A percentile compares a stretch with the other conserved stretches of the same genome.
phyloP scores from a whole-genome alignment of 2,329 filamentous ascomycete genomes.

The Clarireedia hainanense region DNA sequence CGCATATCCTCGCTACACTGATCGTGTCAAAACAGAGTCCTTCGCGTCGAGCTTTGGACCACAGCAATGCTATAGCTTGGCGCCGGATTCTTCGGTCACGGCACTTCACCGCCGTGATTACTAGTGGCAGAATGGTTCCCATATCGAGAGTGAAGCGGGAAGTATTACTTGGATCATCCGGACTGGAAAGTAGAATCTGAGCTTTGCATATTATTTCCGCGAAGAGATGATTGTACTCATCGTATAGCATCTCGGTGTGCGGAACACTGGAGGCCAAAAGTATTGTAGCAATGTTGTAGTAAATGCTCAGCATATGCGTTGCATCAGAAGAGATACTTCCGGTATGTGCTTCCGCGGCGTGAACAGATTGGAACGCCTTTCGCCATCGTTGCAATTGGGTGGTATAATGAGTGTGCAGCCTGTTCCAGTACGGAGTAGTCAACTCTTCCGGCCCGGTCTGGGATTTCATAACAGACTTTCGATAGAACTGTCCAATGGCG shows the following conservation, averaged over 20 bases:
- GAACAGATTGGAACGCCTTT: slow-evolving; percentile 22
- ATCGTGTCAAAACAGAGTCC: slow-evolving; percentile 28
- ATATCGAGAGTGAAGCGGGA: slow-evolving; percentile 27
- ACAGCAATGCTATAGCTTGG: slow-evolving; percentile 25
- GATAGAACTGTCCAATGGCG: slow-evolving; percentile 27
- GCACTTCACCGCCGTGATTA: slow-evolving; percentile 27
- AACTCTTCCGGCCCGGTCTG: slow-evolving; percentile 24
- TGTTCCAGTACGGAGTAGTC: slow-evolving; percentile 20
- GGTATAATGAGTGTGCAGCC: slow-evolving; percentile 25
- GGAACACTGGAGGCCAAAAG: slow-evolving; percentile 25
- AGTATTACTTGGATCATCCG: slow-evolving; percentile 26
- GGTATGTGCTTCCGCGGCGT: slow-evolving; percentile 20
- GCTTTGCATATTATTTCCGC: slow-evolving; percentile 26
- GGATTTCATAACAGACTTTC: slow-evolving; percentile 24
- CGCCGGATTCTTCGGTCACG: slow-evolving; percentile 24
- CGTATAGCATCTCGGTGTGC: slow-evolving; percentile 26
- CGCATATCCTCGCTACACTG: slow-evolving; percentile 25
- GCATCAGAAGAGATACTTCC: slow-evolving; percentile 21
- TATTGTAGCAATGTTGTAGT: slow-evolving; percentile 27
- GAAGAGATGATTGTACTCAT: slow-evolving; percentile 25
- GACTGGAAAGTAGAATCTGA: slow-evolving; percentile 21
- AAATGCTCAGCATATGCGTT: slow-evolving; percentile 26
- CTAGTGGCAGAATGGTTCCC: slow-evolving; percentile 27
- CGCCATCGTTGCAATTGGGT: slow-evolving; percentile 26
- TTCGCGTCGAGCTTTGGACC: slow-evolving; percentile 28